These are phyloP conservation scores for Solanum corneliomulleri DNA, from an alignment of 257 asterid species.

Conservation along the genomic window DNA sequence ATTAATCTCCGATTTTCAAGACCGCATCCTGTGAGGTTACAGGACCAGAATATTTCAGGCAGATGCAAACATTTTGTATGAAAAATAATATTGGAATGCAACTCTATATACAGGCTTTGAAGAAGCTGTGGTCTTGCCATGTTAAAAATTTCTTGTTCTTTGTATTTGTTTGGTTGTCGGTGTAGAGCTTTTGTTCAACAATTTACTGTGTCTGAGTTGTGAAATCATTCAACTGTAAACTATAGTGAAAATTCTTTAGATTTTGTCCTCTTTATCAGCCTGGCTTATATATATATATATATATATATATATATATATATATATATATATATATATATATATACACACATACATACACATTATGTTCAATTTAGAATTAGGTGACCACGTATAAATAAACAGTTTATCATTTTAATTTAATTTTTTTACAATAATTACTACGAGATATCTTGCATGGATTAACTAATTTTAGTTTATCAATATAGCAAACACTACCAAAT, in stretches of 20 bases:
- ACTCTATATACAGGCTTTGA: neutral
- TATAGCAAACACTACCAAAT: too few relatives aligned
- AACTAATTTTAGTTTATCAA: too few relatives aligned
- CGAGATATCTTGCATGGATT: too few relatives aligned
- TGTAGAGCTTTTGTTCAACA: neutral
- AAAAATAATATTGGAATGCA: neutral
- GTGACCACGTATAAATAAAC: too few relatives aligned
- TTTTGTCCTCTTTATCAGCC: neutral
- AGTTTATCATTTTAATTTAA: too few relatives aligned
- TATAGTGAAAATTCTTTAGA: neutral
- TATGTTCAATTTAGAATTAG: too few relatives aligned
- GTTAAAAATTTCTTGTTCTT: neutral
- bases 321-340: neutral
- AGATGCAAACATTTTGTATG: neutral
- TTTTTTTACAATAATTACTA: too few relatives aligned
- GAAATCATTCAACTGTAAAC: neutral
- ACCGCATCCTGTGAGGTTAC: slow-evolving; percentile 62
- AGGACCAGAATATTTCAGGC: neutral
- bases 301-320: too few relatives aligned
- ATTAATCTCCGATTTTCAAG: slow-evolving; percentile 75
- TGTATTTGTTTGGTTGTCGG: neutral
- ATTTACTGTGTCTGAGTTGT: neutral
- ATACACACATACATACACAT: neutral
- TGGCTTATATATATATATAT: neutral
- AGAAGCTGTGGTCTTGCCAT: neutral